Base-by-base conservation (phyloP, 2,329 filamentous ascomycete species). In the Colletotrichum sansevieriae region DNA sequence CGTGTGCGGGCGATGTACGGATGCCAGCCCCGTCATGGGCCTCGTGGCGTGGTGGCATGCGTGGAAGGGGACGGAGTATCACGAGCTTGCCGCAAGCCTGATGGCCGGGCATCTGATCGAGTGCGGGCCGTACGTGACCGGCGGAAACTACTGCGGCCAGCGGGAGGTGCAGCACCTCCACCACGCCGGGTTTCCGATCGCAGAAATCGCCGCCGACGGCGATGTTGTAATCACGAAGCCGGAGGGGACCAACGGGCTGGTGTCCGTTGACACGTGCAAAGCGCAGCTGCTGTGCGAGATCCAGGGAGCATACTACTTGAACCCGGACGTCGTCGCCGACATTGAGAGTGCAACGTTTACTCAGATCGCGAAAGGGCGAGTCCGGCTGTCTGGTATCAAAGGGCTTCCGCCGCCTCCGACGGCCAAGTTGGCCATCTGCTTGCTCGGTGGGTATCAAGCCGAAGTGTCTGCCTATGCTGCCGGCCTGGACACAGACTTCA, bases 1-100 rank as follows among this genome's bases (percentile, higher is more conserved):
- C 54, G 79, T 86, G 2, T 85, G 83, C 61, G 84, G 84, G 0
- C 78, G 84, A 4, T 83, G 83, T 1, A 79, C 83, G 0, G 84
- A 85, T 71, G 84, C 85, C 0, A 83, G 81, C 2, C 85, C 84
- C 0, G 85, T 87, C 0, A 87, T 89, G 65, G 87, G 83, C 0
- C 85, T 85, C 0, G 86, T 86, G 0, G 83, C 83, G 72, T 89
- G 81, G 77, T 89, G 86, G 83, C 81, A 89, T 61, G 76, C 79
- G 1, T 90, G 86, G 87, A 68, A 70, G 0, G 79, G 83, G 15
- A 79, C 77, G 0, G 79, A 83, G 25, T 86, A 82, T 20, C 82
- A 88, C 66, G 72, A 78, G 18, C 77, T 89, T 4, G 87, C 86
- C 0, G 83, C 83, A 0, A 78, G 84, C 0, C 73, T 88, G 0